Evolutionary conservation across 768 basidiomycete genomes (phyloP).

Genomic region (Podaxis pistillaris): DNA sequence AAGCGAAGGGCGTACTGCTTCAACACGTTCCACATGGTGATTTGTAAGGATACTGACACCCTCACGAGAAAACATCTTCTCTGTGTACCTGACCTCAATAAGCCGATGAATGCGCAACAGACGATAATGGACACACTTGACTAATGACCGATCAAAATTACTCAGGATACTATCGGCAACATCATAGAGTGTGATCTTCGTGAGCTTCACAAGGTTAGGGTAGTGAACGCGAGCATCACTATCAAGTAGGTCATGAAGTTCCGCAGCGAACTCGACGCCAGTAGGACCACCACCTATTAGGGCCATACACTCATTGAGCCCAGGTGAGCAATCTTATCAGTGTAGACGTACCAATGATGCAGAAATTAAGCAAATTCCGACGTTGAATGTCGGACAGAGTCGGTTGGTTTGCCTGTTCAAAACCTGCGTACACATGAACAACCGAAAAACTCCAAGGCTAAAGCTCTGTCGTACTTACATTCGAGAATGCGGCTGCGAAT

Average conservation of each 20-base stretch:
- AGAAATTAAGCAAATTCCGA: constrained; percentile 77
- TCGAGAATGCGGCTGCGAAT: constrained; percentile 76
- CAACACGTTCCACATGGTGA: constrained; percentile 71
- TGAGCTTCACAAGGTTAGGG: constrained; percentile 59
- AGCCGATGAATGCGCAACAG: neutral
- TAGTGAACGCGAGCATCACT: constrained; percentile 62
- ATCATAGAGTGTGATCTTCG: constrained; percentile 79
- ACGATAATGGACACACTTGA: constrained; percentile 39
- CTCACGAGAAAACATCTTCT: constrained; percentile 68
- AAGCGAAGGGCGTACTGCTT: constrained; percentile 38
- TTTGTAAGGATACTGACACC: constrained; percentile 72
- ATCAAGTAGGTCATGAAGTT: constrained; percentile 74
- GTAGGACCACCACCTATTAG: constrained; percentile 68
- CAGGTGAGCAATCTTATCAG: neutral
- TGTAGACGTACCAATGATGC: constrained; percentile 66
- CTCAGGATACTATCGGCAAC: constrained; percentile 77
- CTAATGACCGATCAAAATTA: constrained; percentile 66
- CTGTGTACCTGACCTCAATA: constrained; percentile 51
- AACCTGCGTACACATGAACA: constrained; percentile 40
- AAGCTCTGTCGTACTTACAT: constrained; percentile 37
- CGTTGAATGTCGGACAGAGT: constrained; percentile 72
- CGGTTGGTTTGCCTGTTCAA: constrained; percentile 86
- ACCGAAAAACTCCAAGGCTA: neutral
- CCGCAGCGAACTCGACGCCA: constrained; percentile 83
- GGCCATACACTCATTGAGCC: neutral